These are phyloP conservation scores for Nannochloropsis oceanica DNA, from an alignment of 108 stramenopile genomes.

Conservation along the genomic window DNA sequence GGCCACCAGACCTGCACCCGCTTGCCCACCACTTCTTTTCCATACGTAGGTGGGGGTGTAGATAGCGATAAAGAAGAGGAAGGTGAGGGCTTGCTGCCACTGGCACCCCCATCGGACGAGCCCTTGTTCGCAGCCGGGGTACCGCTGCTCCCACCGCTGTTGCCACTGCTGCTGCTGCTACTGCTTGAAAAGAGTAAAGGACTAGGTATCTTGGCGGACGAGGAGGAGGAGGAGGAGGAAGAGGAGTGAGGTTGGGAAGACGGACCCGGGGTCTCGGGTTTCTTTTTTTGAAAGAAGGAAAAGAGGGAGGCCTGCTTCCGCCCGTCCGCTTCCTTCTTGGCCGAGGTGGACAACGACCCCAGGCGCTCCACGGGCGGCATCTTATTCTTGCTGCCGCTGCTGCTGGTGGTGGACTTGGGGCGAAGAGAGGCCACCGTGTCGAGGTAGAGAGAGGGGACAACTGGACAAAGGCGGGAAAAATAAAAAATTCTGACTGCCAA, in stretches of 20 bases:
- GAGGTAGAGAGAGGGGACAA: too few species aligned
- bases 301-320: slow-evolving; percentile 15
- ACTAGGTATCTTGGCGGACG: neutral
- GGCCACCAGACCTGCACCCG: slow-evolving; percentile 29
- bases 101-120: neutral
- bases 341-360: neutral
- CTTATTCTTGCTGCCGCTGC: neutral
- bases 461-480: too few species aligned
- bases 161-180: neutral
- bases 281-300: slow-evolving; percentile 22
- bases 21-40: slow-evolving; percentile 13
- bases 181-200: neutral
- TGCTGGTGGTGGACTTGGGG: too few species aligned
- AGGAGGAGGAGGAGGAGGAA: neutral
- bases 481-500: too few species aligned
- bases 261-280: neutral
- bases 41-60: neutral
- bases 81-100: neutral
- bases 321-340: neutral
- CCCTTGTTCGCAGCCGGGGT: too few species aligned
- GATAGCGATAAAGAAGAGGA: neutral
- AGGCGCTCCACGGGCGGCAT: neutral
- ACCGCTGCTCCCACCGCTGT: neutral
- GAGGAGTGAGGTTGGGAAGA: neutral
- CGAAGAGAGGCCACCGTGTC: too few species aligned